Base-by-base conservation (phyloP, 768 basidiomycete species). In the Podaxis pistillaris region DNA sequence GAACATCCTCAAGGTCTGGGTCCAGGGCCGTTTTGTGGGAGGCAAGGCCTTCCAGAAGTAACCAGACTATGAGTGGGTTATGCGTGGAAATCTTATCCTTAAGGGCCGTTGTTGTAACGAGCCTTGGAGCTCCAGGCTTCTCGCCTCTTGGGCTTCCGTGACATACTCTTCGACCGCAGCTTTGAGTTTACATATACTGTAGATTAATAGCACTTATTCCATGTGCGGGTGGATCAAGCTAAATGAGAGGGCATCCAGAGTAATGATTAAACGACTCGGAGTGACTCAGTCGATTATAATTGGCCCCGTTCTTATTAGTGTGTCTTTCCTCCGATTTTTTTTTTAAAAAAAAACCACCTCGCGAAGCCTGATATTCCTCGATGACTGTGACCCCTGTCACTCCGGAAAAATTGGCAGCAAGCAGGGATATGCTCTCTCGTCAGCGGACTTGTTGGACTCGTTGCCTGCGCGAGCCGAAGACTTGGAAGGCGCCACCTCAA, bases 1-100 rank as follows among this genome's bases (percentile, higher is more conserved):
- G 70, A 96, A 94, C 74, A 87, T 97, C 60, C 75, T 75, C 55
- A 79, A 81, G 60, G 95, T 98, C 19, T 95, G 88, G 69, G 95
- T 98, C 15, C 88, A 91, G 68, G 95, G 96, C 1, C 73, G 78
- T 49, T 72, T 85, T 38, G 85, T 98, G 38, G 95, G 93, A 9
- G 96, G 96, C 12, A 79, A 75, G 52, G 76, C 53, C 73, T 72
- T 57, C 15, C 12, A 47, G 30, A 47, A 55, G 17, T 46, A 28
- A 36, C 28, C 15, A 11, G n/a, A 17, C 17, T 53, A 12, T 17
- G 12, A 33, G 15, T n/a, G 9, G 15, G 12, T 28, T 9, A 12
- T 8, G 51, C 12, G 41, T 44, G 15, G 15, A 13, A 44, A 7
- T 19, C 13, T 12, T 44, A 15, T 44, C 33, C 33, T 33, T 9